Evolutionary conservation across 176 grass and related monocot species (phyloP), one percentile per base, ranked within the genome.

Genomic region (Thinopyrum elongatum): DNA sequence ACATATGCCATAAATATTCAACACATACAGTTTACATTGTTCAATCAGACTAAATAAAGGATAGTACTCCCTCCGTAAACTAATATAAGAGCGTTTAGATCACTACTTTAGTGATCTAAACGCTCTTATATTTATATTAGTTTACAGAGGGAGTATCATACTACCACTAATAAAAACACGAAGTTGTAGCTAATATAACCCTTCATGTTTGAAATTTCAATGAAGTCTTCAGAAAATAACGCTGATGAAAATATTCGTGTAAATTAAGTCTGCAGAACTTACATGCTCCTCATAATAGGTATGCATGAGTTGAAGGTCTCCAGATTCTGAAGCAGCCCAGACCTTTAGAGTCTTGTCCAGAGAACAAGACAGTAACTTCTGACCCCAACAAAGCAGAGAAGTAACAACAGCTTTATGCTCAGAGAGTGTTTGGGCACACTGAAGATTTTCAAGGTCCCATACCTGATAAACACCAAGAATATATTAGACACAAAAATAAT

Each of bases 281-380:
- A 90, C 90, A 74, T 95, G 88, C 39, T 95, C 88, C 80, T 95
- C 88, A 3, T 65, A 25, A 46, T 92, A 83, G 51, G 82, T 88
- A 76, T 94, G 70, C 65, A 77, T 70, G 19, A 68, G 85, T 90
- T 90, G 74, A 78, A 95, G 78, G 4, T 66, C 63, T 73, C 79
- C 90, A 74, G 63, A 88, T 53, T 92, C 53, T 78, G 75, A 86
- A 44, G 78, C 33, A 78, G 65, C 61, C 93, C 90, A 95, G 44
- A 86, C 65, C 83, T 92, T 95, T 62, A 92, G 29, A 2, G 88
- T 84, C 66, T 78, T 81, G 80, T 95, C 93, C 42, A 95, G 60
- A 19, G 93, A 95, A 68, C 87, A 92, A 74, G 90, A 92, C 41
- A 95, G 21, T 84, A 88, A 74, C 53, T 90, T 92, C n/a, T 92